phyloP scores from a whole-genome alignment of 495 filamentous ascomycete genomes.

The Parathielavia hyrcaniae region DNA sequence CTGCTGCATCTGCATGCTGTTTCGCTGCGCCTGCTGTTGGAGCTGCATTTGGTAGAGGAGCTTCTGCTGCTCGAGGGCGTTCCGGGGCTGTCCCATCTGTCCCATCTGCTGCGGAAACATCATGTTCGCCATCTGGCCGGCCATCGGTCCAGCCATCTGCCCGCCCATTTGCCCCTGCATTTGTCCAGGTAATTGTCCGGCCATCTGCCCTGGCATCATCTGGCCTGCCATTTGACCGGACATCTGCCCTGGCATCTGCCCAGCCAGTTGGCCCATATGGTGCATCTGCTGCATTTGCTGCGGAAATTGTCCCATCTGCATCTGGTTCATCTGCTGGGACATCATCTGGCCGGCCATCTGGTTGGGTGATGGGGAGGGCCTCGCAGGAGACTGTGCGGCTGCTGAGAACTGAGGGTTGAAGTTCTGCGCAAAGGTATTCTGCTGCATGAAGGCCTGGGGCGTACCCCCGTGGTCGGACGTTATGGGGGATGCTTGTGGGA shows the following conservation, averaged over 20 bases:
- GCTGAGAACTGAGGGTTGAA: slow-evolving; percentile 53
- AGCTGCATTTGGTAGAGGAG: slow-evolving; percentile 60
- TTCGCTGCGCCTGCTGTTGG: slow-evolving; percentile 59
- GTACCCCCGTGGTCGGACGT: slow-evolving; percentile 73
- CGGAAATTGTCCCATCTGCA: slow-evolving; percentile 30
- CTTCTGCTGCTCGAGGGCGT: slow-evolving; percentile 51
- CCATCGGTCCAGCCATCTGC: slow-evolving; percentile 23
- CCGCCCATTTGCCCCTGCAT: slow-evolving; percentile 22
- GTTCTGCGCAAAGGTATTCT: slow-evolving; percentile 50
- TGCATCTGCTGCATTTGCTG: slow-evolving; percentile 31
- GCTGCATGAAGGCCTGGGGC: slow-evolving; percentile 64
- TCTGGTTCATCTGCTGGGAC: slow-evolving; percentile 41
- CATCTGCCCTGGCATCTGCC: slow-evolving; percentile 14
- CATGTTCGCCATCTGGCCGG: slow-evolving; percentile 27
- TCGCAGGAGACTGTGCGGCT: slow-evolving; percentile 45
- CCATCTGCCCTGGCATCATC: slow-evolving; percentile 25
- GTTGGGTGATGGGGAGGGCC: slow-evolving; percentile 45
- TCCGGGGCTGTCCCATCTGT: slow-evolving; percentile 35
- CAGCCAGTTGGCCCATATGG: slow-evolving; percentile 12
- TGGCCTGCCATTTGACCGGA: slow-evolving; percentile 23
- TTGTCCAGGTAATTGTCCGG: slow-evolving; percentile 18
- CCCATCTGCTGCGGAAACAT: slow-evolving; percentile 50
- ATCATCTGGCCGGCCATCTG: slow-evolving; percentile 44
- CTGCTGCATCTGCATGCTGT: slow-evolving; percentile 48
- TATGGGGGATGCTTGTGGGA: slow-evolving; percentile 71